phyloP scores from a whole-genome alignment of 2,329 filamentous ascomycete genomes.

The Drechslerella dactyloides region DNA sequence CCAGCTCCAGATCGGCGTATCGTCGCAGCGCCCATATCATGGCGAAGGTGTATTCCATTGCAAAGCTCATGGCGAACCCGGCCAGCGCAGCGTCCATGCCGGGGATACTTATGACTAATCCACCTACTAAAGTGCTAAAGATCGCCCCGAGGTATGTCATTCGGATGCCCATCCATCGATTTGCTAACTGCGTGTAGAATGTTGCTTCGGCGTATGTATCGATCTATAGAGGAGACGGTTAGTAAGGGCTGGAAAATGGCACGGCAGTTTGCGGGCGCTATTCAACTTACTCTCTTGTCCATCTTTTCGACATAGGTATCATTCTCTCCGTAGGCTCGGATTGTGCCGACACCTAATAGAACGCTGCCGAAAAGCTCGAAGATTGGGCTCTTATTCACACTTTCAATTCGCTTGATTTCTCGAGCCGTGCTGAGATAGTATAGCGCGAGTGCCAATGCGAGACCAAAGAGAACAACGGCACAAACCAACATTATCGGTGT shows the following conservation, averaged over 20 bases:
- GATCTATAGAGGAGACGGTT: constrained; percentile 58
- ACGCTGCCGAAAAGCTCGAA: constrained; percentile 80
- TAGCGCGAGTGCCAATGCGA: constrained; percentile 67
- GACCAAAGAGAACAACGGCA: constrained; percentile 65
- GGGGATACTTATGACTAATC: constrained; percentile 68
- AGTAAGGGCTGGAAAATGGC: background rate
- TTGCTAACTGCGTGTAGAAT: constrained; percentile 74
- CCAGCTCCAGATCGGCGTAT: constrained; percentile 70
- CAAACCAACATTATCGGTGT: constrained; percentile 71
- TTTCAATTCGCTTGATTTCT: constrained; percentile 78
- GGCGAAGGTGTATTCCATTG: constrained; percentile 70
- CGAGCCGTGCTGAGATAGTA: constrained; percentile 74
- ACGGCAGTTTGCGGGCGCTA: background rate
- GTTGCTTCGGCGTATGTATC: constrained; percentile 72
- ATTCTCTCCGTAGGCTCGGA: constrained; percentile 75
- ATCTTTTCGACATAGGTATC: constrained; percentile 72
- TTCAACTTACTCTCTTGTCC: constrained; percentile 63
- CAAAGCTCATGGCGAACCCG: constrained; percentile 77
- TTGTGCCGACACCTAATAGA: constrained; percentile 74
- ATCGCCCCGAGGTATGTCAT: constrained; percentile 72
- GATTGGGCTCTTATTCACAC: constrained; percentile 76
- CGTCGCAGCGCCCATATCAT: constrained; percentile 72
- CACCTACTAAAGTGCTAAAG: constrained; percentile 71
- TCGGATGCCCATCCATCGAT: constrained; percentile 77
- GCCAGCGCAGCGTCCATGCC: constrained; percentile 72